phyloP scores from a whole-genome alignment of 2,329 filamentous ascomycete genomes.

The Penicillium sp. region DNA sequence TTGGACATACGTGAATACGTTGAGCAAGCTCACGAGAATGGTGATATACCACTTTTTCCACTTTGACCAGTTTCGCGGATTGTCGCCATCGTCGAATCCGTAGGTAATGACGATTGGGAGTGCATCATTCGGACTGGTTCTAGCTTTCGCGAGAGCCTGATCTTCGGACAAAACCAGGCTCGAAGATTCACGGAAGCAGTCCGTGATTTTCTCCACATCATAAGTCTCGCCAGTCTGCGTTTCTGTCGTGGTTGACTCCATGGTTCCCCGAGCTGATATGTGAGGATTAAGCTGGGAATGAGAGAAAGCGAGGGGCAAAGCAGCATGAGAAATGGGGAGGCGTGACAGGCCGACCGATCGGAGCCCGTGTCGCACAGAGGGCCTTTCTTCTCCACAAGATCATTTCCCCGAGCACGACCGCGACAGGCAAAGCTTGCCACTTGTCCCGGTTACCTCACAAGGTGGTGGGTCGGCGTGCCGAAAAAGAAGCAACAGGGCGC shows the following conservation, averaged over 20 bases:
- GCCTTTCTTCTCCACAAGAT: not conserved
- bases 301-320: not conserved
- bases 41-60: slow-evolving; percentile 45
- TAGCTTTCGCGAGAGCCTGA: slow-evolving; percentile 24
- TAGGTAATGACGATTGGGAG: slow-evolving; percentile 25
- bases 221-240: not conserved
- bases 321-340: not conserved
- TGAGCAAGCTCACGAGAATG: slow-evolving; percentile 38
- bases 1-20: slow-evolving; percentile 28
- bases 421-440: not conserved
- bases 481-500: slow-evolving; percentile 4
- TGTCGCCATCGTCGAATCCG: slow-evolving; percentile 27
- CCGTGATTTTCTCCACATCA: slow-evolving; percentile 16
- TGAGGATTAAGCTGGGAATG: not conserved
- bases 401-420: not conserved
- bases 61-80: slow-evolving; percentile 42
- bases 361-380: not conserved
- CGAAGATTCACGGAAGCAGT: slow-evolving; percentile 11
- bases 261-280: not conserved
- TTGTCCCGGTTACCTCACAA: not conserved
- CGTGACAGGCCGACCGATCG: not conserved
- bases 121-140: slow-evolving; percentile 22
- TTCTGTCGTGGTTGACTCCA: slow-evolving; percentile 4
- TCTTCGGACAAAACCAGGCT: slow-evolving; percentile 21
- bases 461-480: slow-evolving; percentile 1